Evolutionary conservation across 208 protist genomes (phyloP).

Genomic region (Acanthamoeba triangularis): DNA sequence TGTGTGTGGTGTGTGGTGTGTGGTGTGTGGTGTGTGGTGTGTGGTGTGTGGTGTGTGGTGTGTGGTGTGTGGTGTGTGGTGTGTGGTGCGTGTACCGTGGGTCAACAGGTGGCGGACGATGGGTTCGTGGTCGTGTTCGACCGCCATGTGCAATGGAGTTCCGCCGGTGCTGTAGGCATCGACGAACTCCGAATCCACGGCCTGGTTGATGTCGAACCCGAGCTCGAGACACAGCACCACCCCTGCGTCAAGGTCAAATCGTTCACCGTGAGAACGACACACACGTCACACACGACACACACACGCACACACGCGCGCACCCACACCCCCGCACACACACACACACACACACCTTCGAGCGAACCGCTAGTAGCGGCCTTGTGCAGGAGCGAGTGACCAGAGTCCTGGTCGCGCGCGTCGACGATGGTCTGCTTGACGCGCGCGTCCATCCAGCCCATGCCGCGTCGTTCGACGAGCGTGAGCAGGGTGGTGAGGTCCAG

Average conservation of each 20-base stretch:
- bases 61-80: too few species aligned
- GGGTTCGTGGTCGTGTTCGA: constrained; percentile 1
- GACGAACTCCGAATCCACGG: neutral
- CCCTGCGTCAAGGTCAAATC: neutral
- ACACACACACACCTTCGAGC: neutral
- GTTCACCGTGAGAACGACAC: neutral
- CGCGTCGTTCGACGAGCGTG: neutral
- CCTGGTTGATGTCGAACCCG: neutral
- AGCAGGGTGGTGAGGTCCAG: neutral
- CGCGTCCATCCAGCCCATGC: constrained; percentile 2
- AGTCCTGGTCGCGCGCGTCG: constrained; percentile 9
- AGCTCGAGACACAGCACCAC: constrained; percentile 2
- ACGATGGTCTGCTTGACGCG: neutral
- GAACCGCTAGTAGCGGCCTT: neutral
- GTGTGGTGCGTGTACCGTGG: neutral
- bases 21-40: too few species aligned
- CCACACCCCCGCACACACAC: too few species aligned
- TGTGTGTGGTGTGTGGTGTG: too few species aligned
- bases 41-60: too few species aligned
- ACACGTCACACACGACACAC: too few species aligned
- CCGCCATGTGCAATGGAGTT: neutral
- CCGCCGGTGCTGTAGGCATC: constrained; percentile 45
- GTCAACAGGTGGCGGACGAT: neutral
- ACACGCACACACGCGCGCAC: neutral
- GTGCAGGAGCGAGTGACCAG: constrained; percentile 14